Evolutionary conservation across 2,329 filamentous ascomycete species (phyloP), one percentile per base, ranked within the genome.

Genomic region (Aspergillus transmontanensis): DNA sequence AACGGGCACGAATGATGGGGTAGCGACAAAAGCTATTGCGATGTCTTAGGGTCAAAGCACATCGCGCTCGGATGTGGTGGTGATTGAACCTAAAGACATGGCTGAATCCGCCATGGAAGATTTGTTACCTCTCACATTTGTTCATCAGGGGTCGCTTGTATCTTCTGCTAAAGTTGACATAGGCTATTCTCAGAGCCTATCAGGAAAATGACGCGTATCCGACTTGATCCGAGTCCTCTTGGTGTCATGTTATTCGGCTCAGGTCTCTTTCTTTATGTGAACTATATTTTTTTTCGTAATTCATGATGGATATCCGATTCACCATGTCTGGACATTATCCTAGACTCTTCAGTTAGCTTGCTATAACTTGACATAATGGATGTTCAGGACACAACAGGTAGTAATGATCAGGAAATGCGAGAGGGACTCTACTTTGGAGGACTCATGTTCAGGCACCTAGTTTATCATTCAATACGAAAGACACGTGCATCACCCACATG

Each of bases 281-380:
- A 82, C 56, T 79, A 78, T 43, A 21, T 36, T 36, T 16, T 26
- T 26, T 4, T 16, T 36, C 1, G 14, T 6, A 36, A 6, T 6
- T 36, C 34, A 36, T 36, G 34, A 16, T 11, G 32, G 4, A 34
- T 34, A 34, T 34, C 32, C 34, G 14, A 36, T 36, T 14, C 12
- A 16, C 34, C 34, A 14, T 14, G 34, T 7, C 34, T 41, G 39
- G 16, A 41, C 16, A 41, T n/a, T 41, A 14, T 36, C 36, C 39
- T 41, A 19, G 39, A 41, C 19, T n/a, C 39, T 41, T 41, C 6
- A 7, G 14, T 41, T 41, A 41, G 39, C 6, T 41, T 41, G 16
- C 39, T 7, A 41, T 41, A 14, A 16, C 39, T 41, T 14, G 34
- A 36, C 14, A 36, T 14, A 6, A 16, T 36, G 34, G 34, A 36